Percentiles rank a stretch among this genome's conserved stretches.
phyloP scores from a whole-genome alignment of 305 asterid species.

The Fraxinus ornus region DNA sequence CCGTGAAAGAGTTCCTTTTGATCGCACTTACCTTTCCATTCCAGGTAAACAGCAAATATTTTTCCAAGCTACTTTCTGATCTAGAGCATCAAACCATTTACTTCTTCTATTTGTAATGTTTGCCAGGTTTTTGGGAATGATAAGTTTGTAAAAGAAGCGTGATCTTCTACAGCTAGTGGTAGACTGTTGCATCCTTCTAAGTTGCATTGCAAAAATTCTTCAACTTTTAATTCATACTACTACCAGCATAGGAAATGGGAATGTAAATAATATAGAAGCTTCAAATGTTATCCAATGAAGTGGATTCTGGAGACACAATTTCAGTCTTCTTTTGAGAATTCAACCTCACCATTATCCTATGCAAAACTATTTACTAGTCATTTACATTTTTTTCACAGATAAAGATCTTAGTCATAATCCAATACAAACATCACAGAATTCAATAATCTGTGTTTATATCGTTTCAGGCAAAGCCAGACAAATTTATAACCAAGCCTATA shows the following conservation, averaged over 20 bases:
- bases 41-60: not conserved
- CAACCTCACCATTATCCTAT: not conserved
- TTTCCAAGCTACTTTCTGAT: not conserved
- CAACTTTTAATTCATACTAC: not conserved
- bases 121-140: not conserved
- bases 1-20: not conserved
- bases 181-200: not conserved
- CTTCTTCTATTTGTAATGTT: not conserved
- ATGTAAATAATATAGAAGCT: not conserved
- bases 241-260: not conserved
- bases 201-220: not conserved
- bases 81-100: not conserved
- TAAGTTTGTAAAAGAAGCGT: not conserved
- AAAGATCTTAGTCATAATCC: not conserved
- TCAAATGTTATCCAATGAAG: not conserved
- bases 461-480: constrained; percentile 11
- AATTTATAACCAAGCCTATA: not conserved
- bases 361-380: not conserved
- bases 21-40: not conserved
- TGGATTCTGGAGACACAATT: not conserved
- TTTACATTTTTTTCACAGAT: not conserved
- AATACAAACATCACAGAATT: not conserved
- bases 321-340: not conserved
- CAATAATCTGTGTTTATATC: not conserved
- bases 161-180: not conserved